phyloP scores from a whole-genome alignment of 768 basidiomycete species.

The Naganishia antarctica region DNA sequence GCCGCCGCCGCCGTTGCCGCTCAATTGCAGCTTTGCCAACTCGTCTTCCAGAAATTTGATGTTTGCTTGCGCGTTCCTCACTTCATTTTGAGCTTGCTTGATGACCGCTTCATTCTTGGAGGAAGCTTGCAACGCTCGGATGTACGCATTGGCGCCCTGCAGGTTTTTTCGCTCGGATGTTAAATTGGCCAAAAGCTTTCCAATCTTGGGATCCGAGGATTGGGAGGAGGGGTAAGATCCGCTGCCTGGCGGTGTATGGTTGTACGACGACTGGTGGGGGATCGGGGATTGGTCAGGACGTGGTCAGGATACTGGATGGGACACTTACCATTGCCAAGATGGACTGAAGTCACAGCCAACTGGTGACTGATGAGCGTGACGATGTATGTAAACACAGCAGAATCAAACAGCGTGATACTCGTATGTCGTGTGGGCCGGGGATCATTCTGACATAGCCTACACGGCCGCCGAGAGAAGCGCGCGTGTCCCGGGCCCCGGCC shows the following conservation, averaged over 20 bases:
- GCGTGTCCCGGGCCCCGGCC: too few relatives aligned
- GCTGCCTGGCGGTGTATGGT: background rate
- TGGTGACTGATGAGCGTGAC: too few relatives aligned
- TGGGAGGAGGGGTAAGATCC: slow-evolving; percentile 26
- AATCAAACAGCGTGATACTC: too few relatives aligned
- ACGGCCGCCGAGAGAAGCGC: too few relatives aligned
- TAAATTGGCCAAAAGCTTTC: slow-evolving; percentile 44
- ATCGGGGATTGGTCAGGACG: too few relatives aligned
- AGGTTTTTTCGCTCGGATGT: slow-evolving; percentile 43
- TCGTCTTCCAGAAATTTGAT: slow-evolving; percentile 49
- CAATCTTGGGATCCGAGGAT: slow-evolving; percentile 44
- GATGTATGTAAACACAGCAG: too few relatives aligned
- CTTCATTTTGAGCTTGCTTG: slow-evolving; percentile 49
- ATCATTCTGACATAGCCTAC: too few relatives aligned
- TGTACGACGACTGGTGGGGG: background rate
- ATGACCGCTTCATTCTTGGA: slow-evolving; percentile 49
- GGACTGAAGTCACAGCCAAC: too few relatives aligned
- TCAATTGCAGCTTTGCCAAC: slow-evolving; percentile 44
- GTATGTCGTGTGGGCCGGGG: too few relatives aligned
- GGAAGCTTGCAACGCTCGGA: slow-evolving; percentile 46
- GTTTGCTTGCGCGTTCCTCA: slow-evolving; percentile 44
- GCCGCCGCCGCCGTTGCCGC: slow-evolving; percentile 19
- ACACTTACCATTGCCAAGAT: too few relatives aligned
- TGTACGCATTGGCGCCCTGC: slow-evolving; percentile 47
- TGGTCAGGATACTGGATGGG: too few relatives aligned